These are phyloP conservation scores for Acer campestre DNA, from an alignment of 345 rosid genomes.

Conservation along the genomic window DNA sequence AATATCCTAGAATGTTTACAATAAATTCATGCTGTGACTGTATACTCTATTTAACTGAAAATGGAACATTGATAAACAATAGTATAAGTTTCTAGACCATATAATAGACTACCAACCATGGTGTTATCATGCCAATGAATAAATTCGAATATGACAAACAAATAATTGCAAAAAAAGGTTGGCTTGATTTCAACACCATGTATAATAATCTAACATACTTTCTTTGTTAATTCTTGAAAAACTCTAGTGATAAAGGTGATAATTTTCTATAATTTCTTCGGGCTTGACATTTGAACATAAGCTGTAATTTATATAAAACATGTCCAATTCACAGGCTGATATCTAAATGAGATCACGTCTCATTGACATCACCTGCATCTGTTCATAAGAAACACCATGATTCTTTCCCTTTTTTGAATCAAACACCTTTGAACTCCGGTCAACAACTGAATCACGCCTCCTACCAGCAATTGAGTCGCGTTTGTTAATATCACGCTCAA, in stretches of 20 bases:
- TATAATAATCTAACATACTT: background rate
- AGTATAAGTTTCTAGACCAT: background rate
- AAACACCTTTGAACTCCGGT: slow-evolving; percentile 46
- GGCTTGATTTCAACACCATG: background rate
- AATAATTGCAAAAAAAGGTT: background rate
- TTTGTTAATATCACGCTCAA: slow-evolving; percentile 82
- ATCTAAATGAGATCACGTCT: background rate
- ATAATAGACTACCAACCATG: slow-evolving; percentile 1
- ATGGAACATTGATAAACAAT: background rate
- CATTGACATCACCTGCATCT: slow-evolving; percentile 49
- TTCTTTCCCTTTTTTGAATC: slow-evolving; percentile 48
- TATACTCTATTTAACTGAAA: background rate
- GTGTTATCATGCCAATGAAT: background rate
- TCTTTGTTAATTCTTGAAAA: background rate
- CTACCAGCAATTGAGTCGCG: slow-evolving; percentile 80
- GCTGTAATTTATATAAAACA: background rate
- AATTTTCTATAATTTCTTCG: slow-evolving; percentile 1
- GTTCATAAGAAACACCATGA: slow-evolving; percentile 37
- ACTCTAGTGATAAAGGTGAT: background rate
- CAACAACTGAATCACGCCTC: slow-evolving; percentile 68
- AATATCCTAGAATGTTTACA: background rate
- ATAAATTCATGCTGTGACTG: background rate
- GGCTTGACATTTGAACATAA: background rate
- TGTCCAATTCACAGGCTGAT: background rate
- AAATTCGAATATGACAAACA: background rate